Evolutionary conservation across 805 yeast genomes (phyloP), one percentile per base, ranked within the genome.

Genomic region (Isabelozyma gotoi): DNA sequence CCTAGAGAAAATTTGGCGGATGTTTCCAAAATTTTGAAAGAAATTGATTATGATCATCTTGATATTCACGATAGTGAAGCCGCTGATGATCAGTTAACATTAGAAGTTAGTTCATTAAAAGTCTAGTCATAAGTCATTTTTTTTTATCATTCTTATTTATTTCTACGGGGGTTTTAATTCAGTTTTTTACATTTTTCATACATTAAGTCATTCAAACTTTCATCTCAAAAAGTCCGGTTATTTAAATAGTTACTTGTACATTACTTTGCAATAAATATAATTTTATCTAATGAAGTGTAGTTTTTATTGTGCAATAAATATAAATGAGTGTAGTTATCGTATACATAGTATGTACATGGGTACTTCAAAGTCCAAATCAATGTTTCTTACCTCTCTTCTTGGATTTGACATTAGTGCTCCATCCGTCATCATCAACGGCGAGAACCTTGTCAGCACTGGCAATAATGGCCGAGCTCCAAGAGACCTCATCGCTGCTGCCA

Each of bases 401-500:
- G 15, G 63, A 45, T 52, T 66, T 68, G 38, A 59, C 58, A 43
- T 65, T 62, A 41, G 77, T 71, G 48, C 73, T 69, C 77, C 77
- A 72, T 10, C 77, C 77, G 36, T 72, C 76, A 45, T 72, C 77
- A 43, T 71, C 76, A 17, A 68, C 71, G 17, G 64, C 47, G 6
- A 57, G 54, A 2, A 61, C 57, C 47, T 68, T 71, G 51, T 67
- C 67, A 17, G 73, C 74, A 33, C 71, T 63, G 38, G 62, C 64
- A 29, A 71, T 65, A 41, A 86, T 69, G 3, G 91, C 94, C 46
- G 83, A 85, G 39, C 77, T 73, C 97, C 97, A 90, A 34, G 82
- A 74, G 51, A 79, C 72, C 7, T 65, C 72, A 43, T 70, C 67
- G 24, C 65, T 69, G 14, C 33, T 33, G 8, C 68, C 70, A 43